Evolutionary conservation across 495 filamentous ascomycete species (phyloP).

Genomic region (Pyrenopolyporus hunteri): DNA sequence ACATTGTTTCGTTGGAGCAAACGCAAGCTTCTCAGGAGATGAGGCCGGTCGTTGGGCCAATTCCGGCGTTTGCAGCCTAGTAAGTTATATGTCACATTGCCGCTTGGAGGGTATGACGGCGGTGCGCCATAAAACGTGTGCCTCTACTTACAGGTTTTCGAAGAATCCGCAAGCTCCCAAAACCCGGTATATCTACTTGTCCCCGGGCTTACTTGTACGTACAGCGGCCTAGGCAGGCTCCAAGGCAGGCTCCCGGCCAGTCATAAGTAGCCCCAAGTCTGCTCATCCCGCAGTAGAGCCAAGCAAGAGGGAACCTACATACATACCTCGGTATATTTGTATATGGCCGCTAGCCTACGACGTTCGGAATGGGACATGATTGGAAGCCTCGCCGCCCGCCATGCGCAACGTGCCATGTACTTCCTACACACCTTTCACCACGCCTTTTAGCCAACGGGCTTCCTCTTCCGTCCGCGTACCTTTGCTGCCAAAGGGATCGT

Average conservation of each 20-base stretch:
- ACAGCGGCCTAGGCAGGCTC: background rate
- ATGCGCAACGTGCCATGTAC: background rate
- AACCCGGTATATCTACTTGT: background rate
- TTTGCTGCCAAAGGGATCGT: background rate
- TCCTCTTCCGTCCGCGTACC: slow-evolving; percentile 17
- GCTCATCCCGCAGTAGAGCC: background rate
- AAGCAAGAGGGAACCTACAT: slow-evolving; percentile 4
- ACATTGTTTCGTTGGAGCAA: background rate
- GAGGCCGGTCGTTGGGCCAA: background rate
- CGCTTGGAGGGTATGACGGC: slow-evolving; percentile 1
- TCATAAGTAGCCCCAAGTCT: slow-evolving; percentile 10
- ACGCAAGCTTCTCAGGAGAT: background rate
- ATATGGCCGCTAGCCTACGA: slow-evolving; percentile 15
- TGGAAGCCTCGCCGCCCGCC: slow-evolving; percentile 13
- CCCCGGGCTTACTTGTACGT: slow-evolving; percentile 1
- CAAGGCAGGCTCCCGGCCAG: slow-evolving; percentile 10
- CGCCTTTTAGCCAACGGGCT: slow-evolving; percentile 1
- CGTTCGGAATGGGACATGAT: slow-evolving; percentile 21
- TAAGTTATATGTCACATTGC: slow-evolving; percentile 3
- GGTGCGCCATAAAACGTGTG: slow-evolving; percentile 1
- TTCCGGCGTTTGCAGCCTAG: slow-evolving; percentile 11
- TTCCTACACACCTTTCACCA: background rate
- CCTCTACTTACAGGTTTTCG: background rate
- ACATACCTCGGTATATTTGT: slow-evolving; percentile 12
- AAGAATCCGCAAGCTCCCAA: slow-evolving; percentile 3